phyloP scores from a whole-genome alignment of 2,329 filamentous ascomycete genomes.

The Neocucurbitaria cava region DNA sequence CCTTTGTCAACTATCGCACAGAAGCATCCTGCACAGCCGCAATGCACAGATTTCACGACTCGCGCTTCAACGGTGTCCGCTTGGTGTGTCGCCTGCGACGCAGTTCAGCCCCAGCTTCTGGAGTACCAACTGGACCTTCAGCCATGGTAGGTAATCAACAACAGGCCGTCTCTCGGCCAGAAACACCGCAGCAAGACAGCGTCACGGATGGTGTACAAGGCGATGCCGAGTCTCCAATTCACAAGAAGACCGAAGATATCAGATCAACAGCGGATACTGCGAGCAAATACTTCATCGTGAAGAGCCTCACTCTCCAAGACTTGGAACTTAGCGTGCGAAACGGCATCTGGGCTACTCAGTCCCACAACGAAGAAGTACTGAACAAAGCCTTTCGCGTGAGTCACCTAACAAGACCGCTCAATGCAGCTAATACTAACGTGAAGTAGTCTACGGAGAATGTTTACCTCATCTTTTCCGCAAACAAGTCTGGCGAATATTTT shows the following conservation, averaged over 20 bases:
- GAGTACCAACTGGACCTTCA: conserved; percentile 64
- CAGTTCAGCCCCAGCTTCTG: conserved; percentile 54
- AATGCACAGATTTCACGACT: conserved; percentile 87
- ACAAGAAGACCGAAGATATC: conserved; percentile 17
- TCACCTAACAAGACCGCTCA: neutral
- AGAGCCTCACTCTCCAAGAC: conserved; percentile 90
- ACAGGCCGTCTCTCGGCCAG: conserved; percentile 32
- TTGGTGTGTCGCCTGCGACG: conserved; percentile 83
- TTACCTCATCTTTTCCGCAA: conserved; percentile 92
- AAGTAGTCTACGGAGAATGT: conserved; percentile 78
- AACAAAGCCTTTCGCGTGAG: conserved; percentile 83
- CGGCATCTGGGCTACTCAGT: conserved; percentile 91
- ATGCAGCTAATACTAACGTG: conserved; percentile 19
- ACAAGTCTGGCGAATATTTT: conserved; percentile 97
- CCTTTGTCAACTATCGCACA: conserved; percentile 92
- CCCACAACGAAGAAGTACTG: conserved; percentile 85
- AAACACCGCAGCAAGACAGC: conserved; percentile 29
- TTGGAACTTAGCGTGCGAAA: conserved; percentile 87
- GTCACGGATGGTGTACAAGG: conserved; percentile 13
- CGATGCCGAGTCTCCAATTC: conserved; percentile 12
- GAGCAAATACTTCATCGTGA: conserved; percentile 89
- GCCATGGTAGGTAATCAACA: conserved; percentile 48
- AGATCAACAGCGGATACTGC: conserved; percentile 36
- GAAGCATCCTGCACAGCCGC: conserved; percentile 77
- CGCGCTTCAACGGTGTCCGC: conserved; percentile 82